These are phyloP conservation scores for Trichoderma aggressivum DNA, from an alignment of 2,329 filamentous ascomycete genomes.

Conservation along the genomic window DNA sequence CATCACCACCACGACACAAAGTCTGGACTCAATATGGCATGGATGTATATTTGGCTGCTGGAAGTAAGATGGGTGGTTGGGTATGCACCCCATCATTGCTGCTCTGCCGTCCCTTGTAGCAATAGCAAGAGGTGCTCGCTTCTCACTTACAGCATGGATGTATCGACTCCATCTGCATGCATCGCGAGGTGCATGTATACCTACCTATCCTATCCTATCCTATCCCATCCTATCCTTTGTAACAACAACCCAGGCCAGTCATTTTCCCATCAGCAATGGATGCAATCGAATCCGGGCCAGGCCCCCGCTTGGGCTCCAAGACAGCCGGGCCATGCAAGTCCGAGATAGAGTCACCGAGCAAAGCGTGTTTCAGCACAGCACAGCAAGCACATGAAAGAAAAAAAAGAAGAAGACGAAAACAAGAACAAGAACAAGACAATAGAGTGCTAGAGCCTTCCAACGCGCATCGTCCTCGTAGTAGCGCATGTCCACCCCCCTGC, in stretches of 20 bases:
- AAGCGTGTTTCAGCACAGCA: not conserved
- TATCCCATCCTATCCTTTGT: not conserved
- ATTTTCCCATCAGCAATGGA: not conserved
- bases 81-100: not conserved
- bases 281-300: not conserved
- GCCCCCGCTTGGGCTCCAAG: constrained; percentile 11
- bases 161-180: not conserved
- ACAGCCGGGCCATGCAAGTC: not conserved
- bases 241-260: not conserved
- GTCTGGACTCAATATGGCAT: not conserved
- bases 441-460: not conserved
- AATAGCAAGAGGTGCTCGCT: not conserved
- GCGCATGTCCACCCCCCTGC: not conserved
- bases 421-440: not conserved
- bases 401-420: not conserved
- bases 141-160: not conserved
- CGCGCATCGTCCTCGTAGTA: not conserved
- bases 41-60: too few relatives aligned
- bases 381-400: not conserved
- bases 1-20: not conserved
- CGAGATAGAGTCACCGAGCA: not conserved
- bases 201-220: not conserved
- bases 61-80: not conserved
- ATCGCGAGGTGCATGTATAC: not conserved
- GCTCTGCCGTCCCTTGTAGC: too few relatives aligned